These are phyloP conservation scores for Aphanomyces cochlioides DNA, from an alignment of 352 stramenopile species.

Conservation along the genomic window DNA sequence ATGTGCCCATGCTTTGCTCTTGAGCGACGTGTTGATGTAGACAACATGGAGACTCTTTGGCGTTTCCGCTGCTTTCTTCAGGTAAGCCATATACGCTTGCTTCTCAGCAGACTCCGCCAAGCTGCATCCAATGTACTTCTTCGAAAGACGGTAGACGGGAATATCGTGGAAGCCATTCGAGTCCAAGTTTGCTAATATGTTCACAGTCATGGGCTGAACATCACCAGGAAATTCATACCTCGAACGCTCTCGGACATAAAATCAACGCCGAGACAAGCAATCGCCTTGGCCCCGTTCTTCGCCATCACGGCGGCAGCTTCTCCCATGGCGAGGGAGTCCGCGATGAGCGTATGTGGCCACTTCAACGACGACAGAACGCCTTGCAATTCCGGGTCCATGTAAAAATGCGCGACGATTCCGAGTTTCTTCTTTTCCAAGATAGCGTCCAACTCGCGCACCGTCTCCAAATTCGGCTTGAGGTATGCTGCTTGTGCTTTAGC, in stretches of 20 bases:
- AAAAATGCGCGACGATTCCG: conserved; percentile 96
- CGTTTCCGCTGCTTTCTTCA: conserved; percentile 84
- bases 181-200: conserved; percentile 81
- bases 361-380: conserved; percentile 75
- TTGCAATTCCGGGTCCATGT: conserved; percentile 97
- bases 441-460: conserved; percentile 84
- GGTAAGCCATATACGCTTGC: conserved; percentile 90
- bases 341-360: conserved; percentile 91
- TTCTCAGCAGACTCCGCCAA: conserved; percentile 93
- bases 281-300: conserved; percentile 75
- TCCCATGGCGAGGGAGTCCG: conserved; percentile 97
- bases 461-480: conserved; percentile 74
- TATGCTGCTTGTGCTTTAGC: conserved; percentile 86
- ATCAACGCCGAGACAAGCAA: conserved; percentile 95
- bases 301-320: conserved; percentile 95
- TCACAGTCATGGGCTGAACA: neutral
- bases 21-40: conserved; percentile 98
- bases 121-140: conserved; percentile 92
- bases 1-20: conserved; percentile 94
- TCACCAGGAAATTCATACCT: neutral
- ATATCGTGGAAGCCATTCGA: conserved; percentile 89
- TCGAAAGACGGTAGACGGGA: conserved; percentile 92
- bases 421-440: conserved; percentile 90
- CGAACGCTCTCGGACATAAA: conserved; percentile 97
- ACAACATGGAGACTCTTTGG: conserved; percentile 94